Base-by-base conservation (phyloP, 306 rosid genomes). In the Vigna hirtella region DNA sequence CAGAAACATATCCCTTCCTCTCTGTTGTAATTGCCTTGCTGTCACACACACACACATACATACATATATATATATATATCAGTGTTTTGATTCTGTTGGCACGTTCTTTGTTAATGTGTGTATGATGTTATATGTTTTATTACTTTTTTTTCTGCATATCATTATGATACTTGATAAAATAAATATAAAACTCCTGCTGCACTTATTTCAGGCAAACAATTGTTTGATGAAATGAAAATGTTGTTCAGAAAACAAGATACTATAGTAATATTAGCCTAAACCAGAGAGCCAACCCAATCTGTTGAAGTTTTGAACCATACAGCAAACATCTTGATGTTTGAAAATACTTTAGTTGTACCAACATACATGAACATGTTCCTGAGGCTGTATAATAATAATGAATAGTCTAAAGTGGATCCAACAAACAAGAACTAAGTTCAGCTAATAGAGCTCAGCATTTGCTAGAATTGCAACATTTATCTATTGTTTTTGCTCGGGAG, bases 1-100 rank as follows among this genome's bases (percentile, higher is more conserved):
- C 68, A 67, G 51, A 47, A 62, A 70, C 77, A 78, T 15, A 45
- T 78, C 22, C 69, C 45, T 15, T 62, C 30, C 57, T 77, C 56
- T 53, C 9, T 52, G 55, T 53, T 22, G 36, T 66, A 4, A 38
- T 7, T 52, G 61, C 14, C 12, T 17, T 49, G 50, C 32, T 63
- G 62, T 63, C 71, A 6, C 2, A 24, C 26, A 17, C 18, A 52
- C 1, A 34, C 7, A 32, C 5, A 32, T 4, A 30, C 0, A 24
- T 24, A 24, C 0, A 24, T 24, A 24, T 24, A 24, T 24, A 30
- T 4, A 30, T 30, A 30, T 30, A 30, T 36, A 49, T 38, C 26
- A 62, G 58, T 51, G 70, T 32, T 70, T 67, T 55, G 65, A 16
- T 57, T 77, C 73, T 67, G 22, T 20, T 20, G 22, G 22, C 22